A percentile compares a stretch with the other conserved stretches of the same genome.
Conservation (phyloP, 768 basidiomycete species). For the Hirschioporus abietinus region DNA sequence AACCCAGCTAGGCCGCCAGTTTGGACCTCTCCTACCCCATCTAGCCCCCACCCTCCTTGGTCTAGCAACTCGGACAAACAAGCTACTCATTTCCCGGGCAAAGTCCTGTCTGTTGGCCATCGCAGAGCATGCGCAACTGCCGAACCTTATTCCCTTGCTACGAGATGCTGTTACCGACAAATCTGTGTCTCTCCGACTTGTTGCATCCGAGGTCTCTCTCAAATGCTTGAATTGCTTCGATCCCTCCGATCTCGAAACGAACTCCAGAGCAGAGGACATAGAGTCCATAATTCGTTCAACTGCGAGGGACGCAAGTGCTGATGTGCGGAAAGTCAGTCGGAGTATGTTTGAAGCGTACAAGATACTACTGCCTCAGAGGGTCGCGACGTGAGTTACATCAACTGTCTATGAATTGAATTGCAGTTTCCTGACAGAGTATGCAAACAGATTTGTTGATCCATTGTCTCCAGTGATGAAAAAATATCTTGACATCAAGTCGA, state of each 20-base stretch:
- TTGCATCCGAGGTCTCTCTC: conserved; percentile 60
- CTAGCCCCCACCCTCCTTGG: conserved; percentile 65
- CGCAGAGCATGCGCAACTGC: conserved; percentile 63
- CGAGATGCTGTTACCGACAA: conserved; percentile 62
- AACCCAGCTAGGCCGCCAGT: conserved; percentile 49
- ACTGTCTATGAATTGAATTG: conserved; percentile 16
- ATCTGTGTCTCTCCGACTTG: conserved; percentile 54
- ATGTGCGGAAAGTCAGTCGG: conserved; percentile 64
- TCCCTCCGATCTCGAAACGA: conserved; percentile 74
- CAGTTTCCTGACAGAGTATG: conserved; percentile 15
- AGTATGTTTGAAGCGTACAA: conserved; percentile 76
- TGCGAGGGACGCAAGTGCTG: conserved; percentile 69
- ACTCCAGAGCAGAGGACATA: conserved; percentile 54
- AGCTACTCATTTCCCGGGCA: conserved; percentile 67
- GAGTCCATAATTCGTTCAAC: conserved; percentile 65
- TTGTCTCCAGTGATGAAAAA: conserved; percentile 20
- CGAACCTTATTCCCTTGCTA: conserved; percentile 57
- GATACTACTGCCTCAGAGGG: conserved; percentile 57
- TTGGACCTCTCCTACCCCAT: conserved; percentile 61
- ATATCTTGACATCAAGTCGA: conserved; percentile 19
- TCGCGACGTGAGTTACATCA: conserved; percentile 48
- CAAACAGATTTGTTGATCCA: conserved; percentile 19
- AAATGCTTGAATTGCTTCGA: conserved; percentile 69
- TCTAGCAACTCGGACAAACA: conserved; percentile 71
- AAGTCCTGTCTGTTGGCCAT: conserved; percentile 53